These are phyloP conservation scores for Podospora bellae-mahoneyi DNA, from an alignment of 495 filamentous ascomycete species.

Conservation along the genomic window DNA sequence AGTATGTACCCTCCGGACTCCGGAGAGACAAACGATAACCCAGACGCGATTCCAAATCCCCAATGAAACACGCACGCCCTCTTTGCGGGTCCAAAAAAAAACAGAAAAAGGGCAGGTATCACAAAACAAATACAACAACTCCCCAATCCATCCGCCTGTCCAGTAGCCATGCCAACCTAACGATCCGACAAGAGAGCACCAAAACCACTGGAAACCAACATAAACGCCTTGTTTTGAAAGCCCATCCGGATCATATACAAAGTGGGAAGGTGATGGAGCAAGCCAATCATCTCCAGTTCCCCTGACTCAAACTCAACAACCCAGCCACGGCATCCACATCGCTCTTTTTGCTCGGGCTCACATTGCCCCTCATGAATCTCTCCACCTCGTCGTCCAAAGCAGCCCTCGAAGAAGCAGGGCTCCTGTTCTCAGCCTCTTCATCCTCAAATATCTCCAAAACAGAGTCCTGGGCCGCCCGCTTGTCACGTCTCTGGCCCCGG, in stretches of 20 bases:
- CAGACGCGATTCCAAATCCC: not conserved
- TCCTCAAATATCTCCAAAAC: constrained; percentile 45
- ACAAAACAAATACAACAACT: not conserved
- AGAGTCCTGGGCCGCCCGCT: constrained; percentile 14
- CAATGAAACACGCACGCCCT: not conserved
- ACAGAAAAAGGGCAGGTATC: not conserved
- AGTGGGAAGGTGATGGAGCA: not conserved
- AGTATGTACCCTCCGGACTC: not conserved
- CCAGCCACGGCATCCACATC: constrained; percentile 79
- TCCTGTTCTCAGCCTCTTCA: constrained; percentile 18
- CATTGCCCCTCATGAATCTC: constrained; percentile 61
- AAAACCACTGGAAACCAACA: not conserved
- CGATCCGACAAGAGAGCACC: too few species aligned
- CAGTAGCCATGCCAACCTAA: not conserved
- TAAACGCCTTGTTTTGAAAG: not conserved
- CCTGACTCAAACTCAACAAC: constrained; percentile 65
- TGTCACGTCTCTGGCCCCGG: not conserved
- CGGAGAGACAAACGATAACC: not conserved
- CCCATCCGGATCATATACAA: not conserved
- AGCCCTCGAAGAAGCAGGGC: not conserved
- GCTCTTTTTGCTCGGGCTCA: constrained; percentile 57
- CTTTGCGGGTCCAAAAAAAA: not conserved
- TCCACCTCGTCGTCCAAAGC: constrained; percentile 53
- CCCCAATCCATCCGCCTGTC: not conserved
- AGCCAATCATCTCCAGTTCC: constrained; percentile 47